A percentile compares a stretch with the other conserved stretches of the same genome.
phyloP scores from a whole-genome alignment of 495 filamentous ascomycete species.

The Penicillium verhagenii region DNA sequence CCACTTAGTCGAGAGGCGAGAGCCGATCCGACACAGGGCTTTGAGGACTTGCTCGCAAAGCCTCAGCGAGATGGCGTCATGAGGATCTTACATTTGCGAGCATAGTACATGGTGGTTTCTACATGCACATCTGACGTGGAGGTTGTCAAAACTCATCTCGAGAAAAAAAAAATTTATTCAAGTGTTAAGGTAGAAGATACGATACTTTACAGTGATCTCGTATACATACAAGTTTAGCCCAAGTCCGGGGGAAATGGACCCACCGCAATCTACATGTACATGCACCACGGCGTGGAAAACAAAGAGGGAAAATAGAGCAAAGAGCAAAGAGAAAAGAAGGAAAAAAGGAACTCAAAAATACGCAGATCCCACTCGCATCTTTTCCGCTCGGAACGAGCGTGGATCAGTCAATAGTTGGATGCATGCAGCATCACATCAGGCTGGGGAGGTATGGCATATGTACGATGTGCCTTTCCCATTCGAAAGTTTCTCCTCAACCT shows the following conservation, averaged over 20 bases:
- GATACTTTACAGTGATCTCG: too few relatives aligned
- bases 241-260: too few relatives aligned
- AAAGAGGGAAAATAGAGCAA: neutral
- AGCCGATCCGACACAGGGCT: constrained; percentile 15
- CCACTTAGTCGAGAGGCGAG: constrained; percentile 18
- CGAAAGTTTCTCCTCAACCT: too few relatives aligned
- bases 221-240: too few relatives aligned
- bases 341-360: too few relatives aligned
- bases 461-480: too few relatives aligned
- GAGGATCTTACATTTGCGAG: constrained; percentile 1
- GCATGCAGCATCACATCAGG: constrained; percentile 1
- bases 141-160: neutral
- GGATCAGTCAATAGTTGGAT: neutral
- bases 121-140: neutral
- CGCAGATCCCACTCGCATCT: neutral
- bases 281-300: too few relatives aligned
- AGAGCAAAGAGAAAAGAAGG: neutral
- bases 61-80: constrained; percentile 12
- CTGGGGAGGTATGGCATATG: neutral
- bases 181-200: too few relatives aligned
- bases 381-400: neutral
- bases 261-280: too few relatives aligned
- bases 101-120: neutral
- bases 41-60: constrained; percentile 2
- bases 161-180: neutral